Percentiles rank a stretch among this genome's conserved stretches.
phyloP scores from a whole-genome alignment of 805 yeast species.

The Metschnikowia proteae region DNA sequence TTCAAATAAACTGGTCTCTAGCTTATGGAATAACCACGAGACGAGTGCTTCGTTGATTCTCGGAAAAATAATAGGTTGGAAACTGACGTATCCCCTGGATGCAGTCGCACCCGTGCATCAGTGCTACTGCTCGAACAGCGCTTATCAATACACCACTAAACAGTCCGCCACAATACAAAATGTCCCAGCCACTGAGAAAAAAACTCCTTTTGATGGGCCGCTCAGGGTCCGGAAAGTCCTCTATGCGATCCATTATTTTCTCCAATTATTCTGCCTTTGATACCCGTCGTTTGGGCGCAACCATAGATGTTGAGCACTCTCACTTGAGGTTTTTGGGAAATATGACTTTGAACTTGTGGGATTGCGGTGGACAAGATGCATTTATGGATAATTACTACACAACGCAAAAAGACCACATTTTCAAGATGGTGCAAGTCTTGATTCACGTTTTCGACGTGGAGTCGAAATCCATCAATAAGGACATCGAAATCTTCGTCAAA shows the following conservation, averaged over 20 bases:
- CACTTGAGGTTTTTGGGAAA: slow-evolving; percentile 89
- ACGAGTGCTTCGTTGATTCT: no score
- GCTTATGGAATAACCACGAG: no score
- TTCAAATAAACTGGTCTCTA: no score
- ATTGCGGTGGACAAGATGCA: slow-evolving; percentile 97
- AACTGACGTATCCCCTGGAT: background rate
- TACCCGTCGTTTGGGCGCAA: slow-evolving; percentile 91
- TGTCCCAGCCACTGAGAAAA: slow-evolving; percentile 28
- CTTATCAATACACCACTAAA: background rate
- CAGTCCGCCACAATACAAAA: background rate
- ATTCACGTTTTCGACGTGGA: slow-evolving; percentile 97
- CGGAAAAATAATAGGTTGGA: no score
- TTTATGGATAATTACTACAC: slow-evolving; percentile 93
- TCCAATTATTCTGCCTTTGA: slow-evolving; percentile 96
- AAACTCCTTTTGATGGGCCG: slow-evolving; percentile 67
- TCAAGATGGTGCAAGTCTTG: slow-evolving; percentile 91
- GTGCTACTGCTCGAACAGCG: background rate
- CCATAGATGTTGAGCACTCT: slow-evolving; percentile 97
- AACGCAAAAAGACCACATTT: slow-evolving; percentile 85
- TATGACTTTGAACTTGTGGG: slow-evolving; percentile 95
- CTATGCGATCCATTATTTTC: slow-evolving; percentile 95
- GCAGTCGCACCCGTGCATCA: background rate
- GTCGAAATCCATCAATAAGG: slow-evolving; percentile 85
- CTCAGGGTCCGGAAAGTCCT: slow-evolving; percentile 94
- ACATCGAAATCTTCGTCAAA: slow-evolving; percentile 84